Percentiles rank a stretch among this genome's conserved stretches.
Evolutionary conservation across 2,329 filamentous ascomycete genomes (phyloP).

Genomic region (Hansfordia pulvinata): DNA sequence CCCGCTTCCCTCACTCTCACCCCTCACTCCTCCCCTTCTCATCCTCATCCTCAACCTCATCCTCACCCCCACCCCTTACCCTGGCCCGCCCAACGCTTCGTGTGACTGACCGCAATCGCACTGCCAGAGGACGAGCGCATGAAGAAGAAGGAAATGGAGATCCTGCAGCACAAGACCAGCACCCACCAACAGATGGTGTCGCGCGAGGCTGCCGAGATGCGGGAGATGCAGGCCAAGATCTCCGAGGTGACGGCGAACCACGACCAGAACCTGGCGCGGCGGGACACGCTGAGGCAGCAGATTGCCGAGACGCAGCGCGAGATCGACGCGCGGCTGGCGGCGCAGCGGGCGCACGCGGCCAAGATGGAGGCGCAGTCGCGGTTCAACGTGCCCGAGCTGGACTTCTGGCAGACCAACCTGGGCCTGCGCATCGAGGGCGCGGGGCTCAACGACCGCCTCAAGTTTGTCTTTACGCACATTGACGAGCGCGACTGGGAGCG

Average conservation of each 20-base stretch:
- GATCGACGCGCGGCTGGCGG: constrained; percentile 56
- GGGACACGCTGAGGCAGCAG: constrained; percentile 44
- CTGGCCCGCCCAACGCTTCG: too few species aligned
- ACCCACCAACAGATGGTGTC: constrained; percentile 61
- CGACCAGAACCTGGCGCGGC: constrained; percentile 42
- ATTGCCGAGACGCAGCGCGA: constrained; percentile 55
- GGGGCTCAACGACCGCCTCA: constrained; percentile 69
- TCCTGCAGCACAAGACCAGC: constrained; percentile 56
- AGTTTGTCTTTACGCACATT: constrained; percentile 80
- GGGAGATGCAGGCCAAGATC: constrained; percentile 58
- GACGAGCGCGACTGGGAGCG: constrained; percentile 78
- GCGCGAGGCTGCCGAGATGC: constrained; percentile 64
- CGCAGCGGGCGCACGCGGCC: constrained; percentile 57
- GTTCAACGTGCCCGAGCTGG: constrained; percentile 84
- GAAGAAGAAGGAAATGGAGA: constrained; percentile 78
- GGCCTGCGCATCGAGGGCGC: constrained; percentile 83
- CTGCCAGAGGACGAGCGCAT: constrained; percentile 74
- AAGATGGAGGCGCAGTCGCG: constrained; percentile 72
- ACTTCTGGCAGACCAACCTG: constrained; percentile 90
- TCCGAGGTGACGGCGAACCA: constrained; percentile 43
- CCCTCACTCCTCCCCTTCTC: constrained; percentile 1
- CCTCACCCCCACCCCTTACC: too few species aligned
- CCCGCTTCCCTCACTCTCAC: constrained; percentile 1
- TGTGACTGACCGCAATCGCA: too few species aligned
- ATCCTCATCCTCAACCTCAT: too few species aligned